These are phyloP conservation scores for Hanseniaspora taiwanica DNA, from an alignment of 805 yeast species.

Conservation along the genomic window DNA sequence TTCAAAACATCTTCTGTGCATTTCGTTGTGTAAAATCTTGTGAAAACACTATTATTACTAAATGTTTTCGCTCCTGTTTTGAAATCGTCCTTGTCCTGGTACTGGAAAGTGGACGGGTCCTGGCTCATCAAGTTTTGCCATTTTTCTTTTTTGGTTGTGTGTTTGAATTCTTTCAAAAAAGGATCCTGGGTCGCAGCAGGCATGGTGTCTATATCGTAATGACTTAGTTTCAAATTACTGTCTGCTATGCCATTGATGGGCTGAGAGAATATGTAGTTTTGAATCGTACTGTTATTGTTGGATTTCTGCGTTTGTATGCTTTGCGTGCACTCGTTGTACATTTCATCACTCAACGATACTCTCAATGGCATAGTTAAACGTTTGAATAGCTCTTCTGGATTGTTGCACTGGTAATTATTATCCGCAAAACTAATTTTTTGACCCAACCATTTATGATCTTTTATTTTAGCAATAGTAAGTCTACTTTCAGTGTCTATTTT, in stretches of 20 bases:
- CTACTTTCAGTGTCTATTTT: constrained; percentile 36
- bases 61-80: constrained; percentile 3
- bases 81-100: constrained; percentile 2
- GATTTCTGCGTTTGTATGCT: constrained; percentile 1
- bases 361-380: constrained; percentile 38
- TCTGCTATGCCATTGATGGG: background rate
- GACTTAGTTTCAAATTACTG: constrained; percentile 8
- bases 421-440: constrained; percentile 29
- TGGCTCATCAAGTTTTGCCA: constrained; percentile 7
- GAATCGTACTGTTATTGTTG: constrained; percentile 18
- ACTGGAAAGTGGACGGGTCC: constrained; percentile 8
- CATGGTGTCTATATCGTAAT: constrained; percentile 1
- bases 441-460: constrained; percentile 44
- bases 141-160: background rate
- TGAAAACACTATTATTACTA: constrained; percentile 7
- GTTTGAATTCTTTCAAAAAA: background rate
- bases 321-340: constrained; percentile 21
- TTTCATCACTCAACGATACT: constrained; percentile 40
- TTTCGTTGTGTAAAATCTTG: constrained; percentile 19
- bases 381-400: constrained; percentile 38
- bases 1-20: constrained; percentile 18
- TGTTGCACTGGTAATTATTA: constrained; percentile 36
- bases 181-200: constrained; percentile 14
- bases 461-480: constrained; percentile 27
- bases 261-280: background rate